A percentile compares a stretch with the other conserved stretches of the same genome.
phyloP scores from a whole-genome alignment of 2,329 filamentous ascomycete species.

The Orbilia ellipsospora region DNA sequence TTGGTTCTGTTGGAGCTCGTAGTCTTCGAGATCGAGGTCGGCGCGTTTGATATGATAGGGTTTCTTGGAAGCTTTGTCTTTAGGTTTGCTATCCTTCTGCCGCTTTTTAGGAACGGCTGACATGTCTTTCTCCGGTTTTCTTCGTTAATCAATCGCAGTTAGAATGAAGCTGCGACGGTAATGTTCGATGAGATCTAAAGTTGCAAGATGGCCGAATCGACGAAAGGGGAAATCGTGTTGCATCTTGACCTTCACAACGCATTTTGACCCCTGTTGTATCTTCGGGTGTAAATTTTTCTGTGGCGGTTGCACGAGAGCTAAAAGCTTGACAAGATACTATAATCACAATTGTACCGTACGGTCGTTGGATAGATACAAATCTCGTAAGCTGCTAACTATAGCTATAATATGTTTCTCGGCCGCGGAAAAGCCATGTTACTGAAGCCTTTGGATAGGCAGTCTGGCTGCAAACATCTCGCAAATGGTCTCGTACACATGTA shows the following conservation, averaged over 20 bases:
- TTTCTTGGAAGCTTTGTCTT: conserved; percentile 59
- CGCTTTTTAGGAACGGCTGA: conserved; percentile 20
- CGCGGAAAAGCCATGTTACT: too few species aligned
- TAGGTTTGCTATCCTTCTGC: conserved; percentile 48
- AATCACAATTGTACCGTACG: too few species aligned
- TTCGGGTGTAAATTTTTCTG: too few species aligned
- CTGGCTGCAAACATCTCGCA: too few species aligned
- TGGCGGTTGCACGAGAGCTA: too few species aligned
- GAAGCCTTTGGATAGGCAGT: too few species aligned
- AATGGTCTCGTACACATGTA: too few species aligned
- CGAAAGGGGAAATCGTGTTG: conserved; percentile 30
- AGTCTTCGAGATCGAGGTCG: conserved; percentile 60
- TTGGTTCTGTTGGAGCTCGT: conserved; percentile 60
- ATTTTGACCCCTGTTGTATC: background rate
- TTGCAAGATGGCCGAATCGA: background rate
- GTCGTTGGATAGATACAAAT: too few species aligned
- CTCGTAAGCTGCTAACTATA: too few species aligned
- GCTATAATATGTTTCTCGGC: too few species aligned
- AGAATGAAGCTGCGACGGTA: background rate
- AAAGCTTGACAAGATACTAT: too few species aligned
- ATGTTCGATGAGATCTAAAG: background rate
- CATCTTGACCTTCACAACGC: conserved; percentile 30
- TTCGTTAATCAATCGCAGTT: too few species aligned
- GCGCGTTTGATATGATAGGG: conserved; percentile 60
- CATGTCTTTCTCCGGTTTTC: conserved; percentile 7